These are phyloP conservation scores for Paecilomyces niveus DNA, from an alignment of 2,329 filamentous ascomycete genomes.

Conservation along the genomic window DNA sequence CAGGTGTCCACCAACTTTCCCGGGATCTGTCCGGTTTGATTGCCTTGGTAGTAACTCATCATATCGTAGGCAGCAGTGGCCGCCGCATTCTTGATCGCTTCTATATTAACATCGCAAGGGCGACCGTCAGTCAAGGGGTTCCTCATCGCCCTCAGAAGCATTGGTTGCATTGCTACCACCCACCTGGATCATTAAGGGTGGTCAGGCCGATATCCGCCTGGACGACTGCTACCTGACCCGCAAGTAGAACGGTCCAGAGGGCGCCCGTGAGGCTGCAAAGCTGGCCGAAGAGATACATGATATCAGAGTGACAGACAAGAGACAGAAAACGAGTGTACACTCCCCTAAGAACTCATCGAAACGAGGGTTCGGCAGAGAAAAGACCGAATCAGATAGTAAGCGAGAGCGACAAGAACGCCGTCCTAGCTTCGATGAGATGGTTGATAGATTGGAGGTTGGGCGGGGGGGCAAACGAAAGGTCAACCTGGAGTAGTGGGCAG, in stretches of 20 bases:
- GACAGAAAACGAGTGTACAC: background rate
- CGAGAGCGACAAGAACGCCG: background rate
- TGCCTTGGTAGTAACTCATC: constrained; percentile 32
- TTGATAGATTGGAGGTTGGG: background rate
- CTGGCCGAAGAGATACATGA: background rate
- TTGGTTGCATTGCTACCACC: background rate
- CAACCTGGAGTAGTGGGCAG: background rate
- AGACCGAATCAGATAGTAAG: background rate
- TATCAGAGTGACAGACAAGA: background rate
- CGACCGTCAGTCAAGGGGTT: background rate
- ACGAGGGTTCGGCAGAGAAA: background rate
- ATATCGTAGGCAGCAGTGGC: constrained; percentile 31
- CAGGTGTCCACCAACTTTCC: constrained; percentile 33
- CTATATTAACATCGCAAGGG: background rate
- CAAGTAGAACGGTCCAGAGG: background rate
- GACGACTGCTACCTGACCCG: background rate
- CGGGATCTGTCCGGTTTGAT: constrained; percentile 31
- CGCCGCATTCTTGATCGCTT: constrained; percentile 27
- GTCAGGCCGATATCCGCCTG: background rate
- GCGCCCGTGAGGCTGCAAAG: background rate
- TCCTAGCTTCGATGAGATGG: background rate
- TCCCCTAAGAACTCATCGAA: background rate
- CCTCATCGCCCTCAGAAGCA: background rate
- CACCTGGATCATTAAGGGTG: background rate
- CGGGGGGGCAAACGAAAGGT: background rate